Conservation (phyloP, 371 early-diverging fungal genomes). For the Rhizopus arrhizus region DNA sequence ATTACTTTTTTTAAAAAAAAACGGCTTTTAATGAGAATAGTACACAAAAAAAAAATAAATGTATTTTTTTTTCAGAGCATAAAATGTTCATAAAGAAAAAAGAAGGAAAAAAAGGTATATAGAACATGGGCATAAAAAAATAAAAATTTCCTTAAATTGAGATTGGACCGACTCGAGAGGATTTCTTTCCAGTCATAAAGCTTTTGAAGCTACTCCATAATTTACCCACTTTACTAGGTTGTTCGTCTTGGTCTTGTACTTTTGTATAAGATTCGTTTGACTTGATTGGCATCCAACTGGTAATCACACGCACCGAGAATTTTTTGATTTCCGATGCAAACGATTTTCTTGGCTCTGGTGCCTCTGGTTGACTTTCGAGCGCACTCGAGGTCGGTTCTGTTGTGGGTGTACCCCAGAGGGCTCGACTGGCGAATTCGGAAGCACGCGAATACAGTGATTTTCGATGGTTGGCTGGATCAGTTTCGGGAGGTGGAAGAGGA, state of each 20-base stretch:
- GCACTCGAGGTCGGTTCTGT: not conserved
- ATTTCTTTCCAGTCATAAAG: slow-evolving; percentile 43
- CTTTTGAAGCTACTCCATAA: slow-evolving; percentile 51
- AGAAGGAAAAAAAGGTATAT: too few species aligned
- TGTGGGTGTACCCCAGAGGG: slow-evolving; percentile 21
- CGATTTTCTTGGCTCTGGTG: slow-evolving; percentile 10
- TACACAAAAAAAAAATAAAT: too few species aligned
- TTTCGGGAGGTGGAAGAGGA: not conserved
- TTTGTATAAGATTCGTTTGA: slow-evolving; percentile 1
- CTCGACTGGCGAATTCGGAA: slow-evolving; percentile 26
- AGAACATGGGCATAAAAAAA: too few species aligned
- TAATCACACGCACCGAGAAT: slow-evolving; percentile 21
- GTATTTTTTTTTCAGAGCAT: too few species aligned
- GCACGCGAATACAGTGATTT: slow-evolving; percentile 16
- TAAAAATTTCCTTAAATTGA: not conserved
- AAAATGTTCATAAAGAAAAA: too few species aligned
- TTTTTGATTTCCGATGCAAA: slow-evolving; percentile 27
- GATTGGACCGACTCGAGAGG: slow-evolving; percentile 39
- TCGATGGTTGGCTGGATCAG: not conserved
- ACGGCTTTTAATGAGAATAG: too few species aligned
- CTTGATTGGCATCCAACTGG: slow-evolving; percentile 3
- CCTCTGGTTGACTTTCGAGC: not conserved
- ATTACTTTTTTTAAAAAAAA: too few species aligned
- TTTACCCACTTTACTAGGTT: slow-evolving; percentile 27
- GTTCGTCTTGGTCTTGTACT: slow-evolving; percentile 8